Evolutionary conservation across 177 flowering plant genomes (phyloP), one percentile per base, ranked within the genome.

Genomic region (Tripterygium wilfordii): DNA sequence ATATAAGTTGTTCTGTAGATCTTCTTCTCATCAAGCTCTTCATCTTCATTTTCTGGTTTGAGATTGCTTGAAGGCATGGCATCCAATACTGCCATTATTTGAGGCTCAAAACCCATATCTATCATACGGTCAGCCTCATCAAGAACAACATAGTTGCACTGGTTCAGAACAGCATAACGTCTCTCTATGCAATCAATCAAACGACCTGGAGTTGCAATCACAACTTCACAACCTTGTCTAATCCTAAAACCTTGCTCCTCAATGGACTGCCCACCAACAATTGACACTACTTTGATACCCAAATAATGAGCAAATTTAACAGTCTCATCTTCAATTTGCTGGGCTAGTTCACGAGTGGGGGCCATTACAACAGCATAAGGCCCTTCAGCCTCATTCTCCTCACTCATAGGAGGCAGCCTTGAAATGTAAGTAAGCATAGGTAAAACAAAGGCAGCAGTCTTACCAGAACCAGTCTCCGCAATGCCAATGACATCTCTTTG

Each of bases 121-220:
- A 85, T 80, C 89, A 82, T 82, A 15, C 89, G 40, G 63, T 85
- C 95, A 44, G 90, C 91, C 64, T 86, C 95, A 57, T 86, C 90
- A 50, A 83, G 84, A 59, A 86, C 95, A 38, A 83, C 90, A 69
- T 80, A 80, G 41, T 78, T 78, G 41, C 86, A 79, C 59, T 81
- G 86, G 42, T 86, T 77, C 42, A 83, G 51, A 21, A 83, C 87
- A 38, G 76, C 83, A 58, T 79, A 82, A 1, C 85, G 67, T 63
- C 89, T 60, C 60, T 84, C 85, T 69, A 83, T 51, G 42, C 86
- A 83, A 61, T 83, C 91, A 49, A 80, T 54, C 30, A 86, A 69
- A 39, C 88, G n/a, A n/a, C n/a, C n/a, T n/a, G n/a, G n/a, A n/a
- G n/a, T n/a, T n/a, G n/a, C n/a, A n/a, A n/a, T n/a, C 19, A 86